Evolutionary conservation across 331 rosid species (phyloP).

Genomic region (Quercus phellos): DNA sequence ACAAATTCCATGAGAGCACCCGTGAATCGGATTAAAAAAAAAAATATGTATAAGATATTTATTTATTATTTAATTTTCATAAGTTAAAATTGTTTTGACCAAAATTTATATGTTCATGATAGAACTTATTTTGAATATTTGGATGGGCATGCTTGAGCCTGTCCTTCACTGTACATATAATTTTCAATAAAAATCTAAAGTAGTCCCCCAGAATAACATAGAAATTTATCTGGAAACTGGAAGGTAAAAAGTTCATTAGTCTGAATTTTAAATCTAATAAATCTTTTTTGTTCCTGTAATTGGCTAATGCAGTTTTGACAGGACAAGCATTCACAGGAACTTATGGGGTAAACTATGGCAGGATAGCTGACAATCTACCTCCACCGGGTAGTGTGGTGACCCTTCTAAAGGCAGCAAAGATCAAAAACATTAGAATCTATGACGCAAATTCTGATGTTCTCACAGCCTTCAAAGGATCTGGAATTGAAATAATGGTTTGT

Average conservation of each 20-base stretch:
- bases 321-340: slow-evolving; percentile 52
- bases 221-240: no score
- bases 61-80: no score
- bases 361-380: slow-evolving; percentile 75
- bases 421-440: slow-evolving; percentile 62
- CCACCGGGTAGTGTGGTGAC: slow-evolving; percentile 74
- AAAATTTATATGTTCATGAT: no score
- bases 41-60: no score
- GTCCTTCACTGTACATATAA: no score
- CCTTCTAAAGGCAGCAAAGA: slow-evolving; percentile 78
- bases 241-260: no score
- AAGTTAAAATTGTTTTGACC: no score
- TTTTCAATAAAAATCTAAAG: no score
- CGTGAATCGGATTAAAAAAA: accelerated
- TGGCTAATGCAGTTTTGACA: slow-evolving; percentile 17
- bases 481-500: slow-evolving; percentile 46
- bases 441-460: slow-evolving; percentile 65
- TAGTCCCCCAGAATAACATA: no score
- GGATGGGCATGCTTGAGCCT: no score
- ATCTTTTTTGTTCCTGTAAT: neutral
- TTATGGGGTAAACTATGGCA: slow-evolving; percentile 83
- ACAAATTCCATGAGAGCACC: accelerated
- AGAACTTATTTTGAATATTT: no score
- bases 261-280: no score
- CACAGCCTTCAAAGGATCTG: slow-evolving; percentile 77